phyloP scores from a whole-genome alignment of 495 filamentous ascomycete genomes.

The Penicillium parvum region DNA sequence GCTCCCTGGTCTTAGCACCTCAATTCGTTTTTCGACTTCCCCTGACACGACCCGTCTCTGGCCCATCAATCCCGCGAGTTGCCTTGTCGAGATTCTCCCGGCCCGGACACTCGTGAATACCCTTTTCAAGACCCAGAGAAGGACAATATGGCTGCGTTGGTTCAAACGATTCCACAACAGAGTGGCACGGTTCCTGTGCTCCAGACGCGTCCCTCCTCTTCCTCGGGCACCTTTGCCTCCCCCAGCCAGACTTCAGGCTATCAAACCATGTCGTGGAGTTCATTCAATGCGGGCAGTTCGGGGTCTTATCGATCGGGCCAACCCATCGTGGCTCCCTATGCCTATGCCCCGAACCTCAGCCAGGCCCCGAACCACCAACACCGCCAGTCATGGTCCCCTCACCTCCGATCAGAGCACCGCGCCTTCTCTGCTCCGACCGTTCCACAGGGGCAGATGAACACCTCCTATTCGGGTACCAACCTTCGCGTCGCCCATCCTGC shows the following conservation, averaged over 20 bases:
- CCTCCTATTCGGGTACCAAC: constrained; percentile 33
- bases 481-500: constrained; percentile 53
- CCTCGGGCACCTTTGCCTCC: constrained; percentile 48
- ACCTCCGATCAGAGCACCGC: constrained; percentile 64
- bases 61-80: constrained; percentile 15
- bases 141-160: constrained; percentile 79
- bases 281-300: constrained; percentile 55
- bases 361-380: constrained; percentile 45
- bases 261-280: constrained; percentile 59
- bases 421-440: constrained; percentile 60
- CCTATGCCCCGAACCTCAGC: constrained; percentile 71
- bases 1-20: constrained; percentile 7
- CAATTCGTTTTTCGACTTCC: constrained; percentile 15
- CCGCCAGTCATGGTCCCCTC: constrained; percentile 55
- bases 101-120: constrained; percentile 17
- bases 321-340: constrained; percentile 73
- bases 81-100: constrained; percentile 22
- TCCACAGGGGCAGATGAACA: constrained; percentile 44
- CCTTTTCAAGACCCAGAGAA: constrained; percentile 19
- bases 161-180: constrained; percentile 84
- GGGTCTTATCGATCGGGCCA: constrained; percentile 65
- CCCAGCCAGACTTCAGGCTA: constrained; percentile 46
- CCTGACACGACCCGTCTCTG: constrained; percentile 6
- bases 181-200: constrained; percentile 77
- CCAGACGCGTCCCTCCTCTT: constrained; percentile 72